Conservation (phyloP, 1,284 basidiomycete species). For the Boletus semigastroideus region DNA sequence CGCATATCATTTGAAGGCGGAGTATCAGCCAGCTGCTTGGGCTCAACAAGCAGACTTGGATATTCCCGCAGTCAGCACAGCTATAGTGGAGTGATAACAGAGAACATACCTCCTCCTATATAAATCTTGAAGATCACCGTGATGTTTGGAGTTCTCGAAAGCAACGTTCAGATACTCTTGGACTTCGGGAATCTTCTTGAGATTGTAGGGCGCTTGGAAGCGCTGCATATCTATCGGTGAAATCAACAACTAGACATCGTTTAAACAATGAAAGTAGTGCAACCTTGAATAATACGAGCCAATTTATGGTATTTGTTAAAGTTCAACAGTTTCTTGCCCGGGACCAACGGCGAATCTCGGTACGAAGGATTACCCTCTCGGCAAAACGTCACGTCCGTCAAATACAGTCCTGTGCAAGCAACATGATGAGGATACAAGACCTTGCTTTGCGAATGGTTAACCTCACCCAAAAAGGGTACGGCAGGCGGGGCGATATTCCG, state of each 20-base stretch:
- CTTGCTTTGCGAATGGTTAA: not conserved
- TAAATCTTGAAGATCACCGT: constrained; percentile 76
- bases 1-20: constrained; percentile 67
- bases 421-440: constrained; percentile 9
- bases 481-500: constrained; percentile 84
- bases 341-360: constrained; percentile 75
- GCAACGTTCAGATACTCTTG: constrained; percentile 74
- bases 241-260: constrained; percentile 4
- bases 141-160: constrained; percentile 70
- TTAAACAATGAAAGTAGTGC: not conserved
- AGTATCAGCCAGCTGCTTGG: constrained; percentile 71
- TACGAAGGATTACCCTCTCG: constrained; percentile 91
- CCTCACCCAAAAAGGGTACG: constrained; percentile 85
- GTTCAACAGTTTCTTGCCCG: constrained; percentile 85
- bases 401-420: constrained; percentile 63
- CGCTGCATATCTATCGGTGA: constrained; percentile 79
- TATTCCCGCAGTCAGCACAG: constrained; percentile 5
- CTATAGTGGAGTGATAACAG: not conserved
- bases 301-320: constrained; percentile 95
- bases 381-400: constrained; percentile 94
- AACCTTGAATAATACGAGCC: constrained; percentile 84
- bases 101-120: constrained; percentile 71
- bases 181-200: constrained; percentile 83
- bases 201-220: constrained; percentile 84
- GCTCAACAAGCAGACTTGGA: constrained; percentile 72